phyloP scores from a whole-genome alignment of 2,329 filamentous ascomycete genomes.

The Alternaria solani region DNA sequence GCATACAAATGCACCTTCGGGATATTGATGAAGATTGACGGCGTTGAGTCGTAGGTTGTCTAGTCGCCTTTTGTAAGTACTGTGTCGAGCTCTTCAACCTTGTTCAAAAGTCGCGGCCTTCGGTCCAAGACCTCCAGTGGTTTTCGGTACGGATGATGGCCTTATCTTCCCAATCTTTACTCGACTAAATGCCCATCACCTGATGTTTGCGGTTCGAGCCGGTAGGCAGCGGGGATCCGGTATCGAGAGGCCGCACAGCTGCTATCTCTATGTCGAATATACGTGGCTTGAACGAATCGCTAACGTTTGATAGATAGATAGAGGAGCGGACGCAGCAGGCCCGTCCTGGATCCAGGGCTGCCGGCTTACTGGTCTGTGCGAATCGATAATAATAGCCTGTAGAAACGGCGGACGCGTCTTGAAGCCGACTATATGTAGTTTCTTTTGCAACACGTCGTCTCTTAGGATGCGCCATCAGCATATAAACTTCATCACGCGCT shows the following conservation, averaged over 20 bases:
- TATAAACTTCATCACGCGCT: not conserved
- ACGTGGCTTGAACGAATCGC: not conserved
- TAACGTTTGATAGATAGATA: not conserved
- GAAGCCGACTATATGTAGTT: constrained; percentile 1
- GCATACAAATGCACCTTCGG: too few relatives aligned
- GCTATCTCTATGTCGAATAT: constrained; percentile 1
- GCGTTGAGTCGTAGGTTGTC: not conserved
- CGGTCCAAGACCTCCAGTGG: not conserved
- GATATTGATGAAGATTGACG: too few relatives aligned
- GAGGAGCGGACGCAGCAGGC: not conserved
- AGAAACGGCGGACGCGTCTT: constrained; percentile 7
- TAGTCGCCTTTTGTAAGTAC: not conserved
- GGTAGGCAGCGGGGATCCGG: constrained; percentile 8
- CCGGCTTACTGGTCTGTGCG: constrained; percentile 12
- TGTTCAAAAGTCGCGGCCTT: not conserved
- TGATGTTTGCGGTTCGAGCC: not conserved
- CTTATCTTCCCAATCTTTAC: not conserved
- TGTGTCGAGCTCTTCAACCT: not conserved
- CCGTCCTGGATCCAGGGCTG: not conserved
- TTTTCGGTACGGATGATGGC: not conserved
- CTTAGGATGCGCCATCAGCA: not conserved
- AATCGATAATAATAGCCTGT: not conserved
- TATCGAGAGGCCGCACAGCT: not conserved
- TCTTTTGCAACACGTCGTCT: not conserved
- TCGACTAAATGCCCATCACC: not conserved